A percentile compares a stretch with the other conserved stretches of the same genome.
Conservation (phyloP, 371 early-diverging fungal genomes). For the Mucor sp. region DNA sequence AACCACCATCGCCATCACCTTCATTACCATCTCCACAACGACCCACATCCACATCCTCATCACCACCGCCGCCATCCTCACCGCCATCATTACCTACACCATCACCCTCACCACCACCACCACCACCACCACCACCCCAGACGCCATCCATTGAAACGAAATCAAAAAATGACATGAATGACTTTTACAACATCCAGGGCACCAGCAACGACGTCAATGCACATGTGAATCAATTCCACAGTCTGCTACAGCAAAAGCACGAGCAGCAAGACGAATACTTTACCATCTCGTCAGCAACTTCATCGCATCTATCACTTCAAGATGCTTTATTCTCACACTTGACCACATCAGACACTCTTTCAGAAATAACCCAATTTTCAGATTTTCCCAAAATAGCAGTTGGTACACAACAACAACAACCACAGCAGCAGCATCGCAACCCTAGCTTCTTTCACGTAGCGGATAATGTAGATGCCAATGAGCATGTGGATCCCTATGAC, state of each 20-base stretch:
- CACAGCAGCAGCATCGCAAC: background rate
- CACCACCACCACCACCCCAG: background rate
- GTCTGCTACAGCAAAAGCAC: background rate
- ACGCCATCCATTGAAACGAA: background rate
- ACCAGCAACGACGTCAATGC: background rate
- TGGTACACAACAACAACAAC: conserved; percentile 1
- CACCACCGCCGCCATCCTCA: background rate
- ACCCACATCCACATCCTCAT: background rate
- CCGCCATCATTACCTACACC: background rate
- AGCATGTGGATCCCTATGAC: background rate
- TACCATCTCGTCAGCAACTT: conserved; percentile 14
- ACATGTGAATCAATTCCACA: conserved; percentile 1
- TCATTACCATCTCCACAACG: background rate
- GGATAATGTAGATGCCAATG: background rate
- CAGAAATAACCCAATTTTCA: conserved; percentile 15
- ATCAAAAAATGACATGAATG: conserved; percentile 7
- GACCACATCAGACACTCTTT: conserved; percentile 18
- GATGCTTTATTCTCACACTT: conserved; percentile 27
- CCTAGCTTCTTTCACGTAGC: background rate
- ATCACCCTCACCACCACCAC: background rate
- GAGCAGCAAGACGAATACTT: conserved; percentile 13
- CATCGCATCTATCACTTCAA: conserved; percentile 19
- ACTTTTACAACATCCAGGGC: conserved; percentile 2
- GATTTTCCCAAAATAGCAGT: conserved; percentile 23
- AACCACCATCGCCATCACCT: background rate